These are phyloP conservation scores for Candida hungchunana DNA, from an alignment of 805 yeast genomes.

Conservation along the genomic window DNA sequence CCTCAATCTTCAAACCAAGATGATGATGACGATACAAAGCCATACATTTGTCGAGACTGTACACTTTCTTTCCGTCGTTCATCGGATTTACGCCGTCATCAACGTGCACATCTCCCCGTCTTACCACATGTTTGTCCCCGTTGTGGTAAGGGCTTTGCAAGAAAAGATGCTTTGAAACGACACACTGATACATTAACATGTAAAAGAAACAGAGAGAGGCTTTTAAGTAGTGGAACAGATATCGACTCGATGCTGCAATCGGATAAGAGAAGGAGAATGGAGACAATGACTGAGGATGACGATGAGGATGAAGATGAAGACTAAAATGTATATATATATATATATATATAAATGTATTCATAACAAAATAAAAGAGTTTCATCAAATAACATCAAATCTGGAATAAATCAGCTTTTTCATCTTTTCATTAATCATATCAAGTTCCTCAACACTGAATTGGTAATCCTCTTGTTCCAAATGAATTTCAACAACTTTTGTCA, in stretches of 20 bases:
- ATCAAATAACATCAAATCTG: slow-evolving; percentile 19
- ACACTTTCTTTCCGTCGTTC: slow-evolving; percentile 60
- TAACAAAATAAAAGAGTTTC: too few species aligned
- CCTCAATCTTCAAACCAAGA: neutral
- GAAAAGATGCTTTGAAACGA: slow-evolving; percentile 77
- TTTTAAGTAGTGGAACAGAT: slow-evolving; percentile 35
- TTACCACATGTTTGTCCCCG: slow-evolving; percentile 71
- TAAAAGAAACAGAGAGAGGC: slow-evolving; percentile 60
- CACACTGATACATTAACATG: slow-evolving; percentile 75
- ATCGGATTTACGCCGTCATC: slow-evolving; percentile 69
- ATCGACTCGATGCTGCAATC: slow-evolving; percentile 29
- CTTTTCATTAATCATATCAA: slow-evolving; percentile 18
- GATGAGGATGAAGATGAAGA: slow-evolving; percentile 6
- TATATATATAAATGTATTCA: too few species aligned
- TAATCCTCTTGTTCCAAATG: slow-evolving; percentile 7
- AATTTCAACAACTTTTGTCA: slow-evolving; percentile 3
- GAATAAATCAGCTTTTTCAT: slow-evolving; percentile 21
- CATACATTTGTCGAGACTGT: slow-evolving; percentile 58
- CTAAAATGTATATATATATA: neutral
- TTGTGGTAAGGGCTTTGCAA: slow-evolving; percentile 80
- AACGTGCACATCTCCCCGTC: slow-evolving; percentile 65
- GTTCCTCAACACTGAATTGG: slow-evolving; percentile 13
- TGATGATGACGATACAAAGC: slow-evolving; percentile 28
- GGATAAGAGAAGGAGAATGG: slow-evolving; percentile 15
- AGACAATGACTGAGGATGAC: slow-evolving; percentile 7